Conservation (phyloP, 176 grass and related monocot genomes). For the Oryza punctata region DNA sequence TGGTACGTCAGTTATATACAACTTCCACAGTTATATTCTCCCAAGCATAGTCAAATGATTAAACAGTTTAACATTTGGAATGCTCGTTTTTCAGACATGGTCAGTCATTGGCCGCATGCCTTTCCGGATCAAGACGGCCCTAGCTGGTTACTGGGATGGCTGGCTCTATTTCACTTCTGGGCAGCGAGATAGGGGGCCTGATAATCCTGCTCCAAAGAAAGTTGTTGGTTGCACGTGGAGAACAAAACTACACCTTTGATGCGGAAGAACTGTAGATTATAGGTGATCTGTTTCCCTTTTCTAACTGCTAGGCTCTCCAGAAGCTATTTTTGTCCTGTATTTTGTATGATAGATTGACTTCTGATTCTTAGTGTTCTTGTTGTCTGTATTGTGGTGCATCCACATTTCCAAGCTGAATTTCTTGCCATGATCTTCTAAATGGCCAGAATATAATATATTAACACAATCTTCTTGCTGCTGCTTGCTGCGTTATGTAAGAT, state of each 20-base stretch:
- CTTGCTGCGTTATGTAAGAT: neutral
- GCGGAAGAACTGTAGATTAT: conserved; percentile 4
- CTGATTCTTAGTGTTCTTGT: neutral
- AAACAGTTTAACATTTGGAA: neutral
- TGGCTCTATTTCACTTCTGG: conserved; percentile 94
- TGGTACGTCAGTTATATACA: conserved; percentile 46
- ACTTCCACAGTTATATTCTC: neutral
- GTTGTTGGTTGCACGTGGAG: conserved; percentile 81
- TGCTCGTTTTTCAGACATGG: conserved; percentile 59
- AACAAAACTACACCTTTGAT: conserved; percentile 57
- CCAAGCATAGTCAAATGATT: neutral
- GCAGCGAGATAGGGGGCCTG: conserved; percentile 70
- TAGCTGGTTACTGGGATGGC: conserved; percentile 74
- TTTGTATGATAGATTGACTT: neutral
- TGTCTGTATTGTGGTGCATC: conserved; percentile 13
- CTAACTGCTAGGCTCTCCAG: conserved; percentile 5
- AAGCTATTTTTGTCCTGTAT: conserved; percentile 22
- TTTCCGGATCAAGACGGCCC: conserved; percentile 77
- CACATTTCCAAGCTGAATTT: neutral
- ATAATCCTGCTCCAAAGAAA: conserved; percentile 75
- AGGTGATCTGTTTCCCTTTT: conserved; percentile 9
- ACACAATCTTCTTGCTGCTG: neutral
- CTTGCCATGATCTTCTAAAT: neutral
- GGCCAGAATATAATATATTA: neutral
- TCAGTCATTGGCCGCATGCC: conserved; percentile 78